Base-by-base conservation (phyloP, 2,329 filamentous ascomycete genomes). In the Fusarium devonianum region DNA sequence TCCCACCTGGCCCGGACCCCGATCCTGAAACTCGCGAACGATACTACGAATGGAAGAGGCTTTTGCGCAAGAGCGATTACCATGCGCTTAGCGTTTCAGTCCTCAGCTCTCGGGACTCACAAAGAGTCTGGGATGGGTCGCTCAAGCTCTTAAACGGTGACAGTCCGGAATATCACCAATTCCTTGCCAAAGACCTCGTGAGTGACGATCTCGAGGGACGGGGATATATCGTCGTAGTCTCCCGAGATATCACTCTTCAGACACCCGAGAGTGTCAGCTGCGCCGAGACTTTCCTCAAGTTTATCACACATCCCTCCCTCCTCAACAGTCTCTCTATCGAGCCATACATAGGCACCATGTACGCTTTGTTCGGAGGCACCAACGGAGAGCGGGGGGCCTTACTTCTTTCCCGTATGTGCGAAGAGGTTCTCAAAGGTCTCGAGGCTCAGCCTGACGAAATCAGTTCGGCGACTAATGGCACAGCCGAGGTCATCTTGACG, bases 251-350 rank as follows among this genome's bases (percentile, higher is more conserved):
- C 10, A 7, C 7, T 9, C n/a, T 34, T 7, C 11, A 3, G 4
- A 8, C 13, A 11, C 2, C 10, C 1, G 18, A 11, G 10, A 23
- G 11, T 5, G 5, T 22, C 8, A 10, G 7, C 7, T 32, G 36
- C 13, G 29, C n/a, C 13, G 4, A 38, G 10, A 9, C 19, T 10
- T 62, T 73, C 5, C 68, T 74, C 8, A 43, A 56, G 7, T 18
- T 73, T 9, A 48, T 73, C 19, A 71, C 68, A 0, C 68, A 73
- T 19, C 32, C 56, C 1, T 55, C 62, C 2, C 63, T 71, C 4
- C 40, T 66, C 2, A 64, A 69, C 41, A 72, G 69, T 14, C 65
- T 69, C 10, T 60, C 73, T 0, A 62, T 75, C 10, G 71, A 74
- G 33, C 54, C 69, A 5, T 58, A 71, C 18, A 65, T 74, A 1